Percentiles rank a stretch among this genome's conserved stretches.
phyloP scores from a whole-genome alignment of 345 rosid genomes.

The Abelmoschus esculentus region DNA sequence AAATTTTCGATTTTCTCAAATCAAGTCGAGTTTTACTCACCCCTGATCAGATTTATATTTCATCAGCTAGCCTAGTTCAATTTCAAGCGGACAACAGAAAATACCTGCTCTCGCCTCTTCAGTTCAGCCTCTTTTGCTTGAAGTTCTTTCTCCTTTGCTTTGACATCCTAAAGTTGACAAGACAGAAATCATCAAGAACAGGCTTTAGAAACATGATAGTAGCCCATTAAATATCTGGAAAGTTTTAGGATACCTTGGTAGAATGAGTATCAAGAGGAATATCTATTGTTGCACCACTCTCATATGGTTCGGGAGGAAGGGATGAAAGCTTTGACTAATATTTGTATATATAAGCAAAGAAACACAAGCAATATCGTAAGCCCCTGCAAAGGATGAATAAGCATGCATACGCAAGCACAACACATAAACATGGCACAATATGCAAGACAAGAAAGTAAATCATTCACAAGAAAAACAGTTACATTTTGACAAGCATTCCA shows the following conservation, averaged over 20 bases:
- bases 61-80: not conserved
- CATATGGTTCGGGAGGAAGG: conserved; percentile 92
- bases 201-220: not conserved
- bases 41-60: not conserved
- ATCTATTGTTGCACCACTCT: conserved; percentile 75
- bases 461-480: not conserved
- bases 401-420: not conserved
- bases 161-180: conserved; percentile 53
- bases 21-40: no score
- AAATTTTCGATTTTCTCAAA: no score
- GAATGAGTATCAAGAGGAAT: conserved; percentile 59
- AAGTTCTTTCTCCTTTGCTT: conserved; percentile 84
- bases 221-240: conserved; percentile 6
- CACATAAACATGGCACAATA: not conserved
- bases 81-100: conserved; percentile 5
- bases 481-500: no score
- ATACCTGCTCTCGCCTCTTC: conserved; percentile 79
- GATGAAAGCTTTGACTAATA: conserved; percentile 77
- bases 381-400: not conserved
- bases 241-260: conserved; percentile 44
- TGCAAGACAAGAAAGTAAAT: not conserved
- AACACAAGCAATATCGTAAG: conserved; percentile 5
- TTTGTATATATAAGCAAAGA: conserved; percentile 8
- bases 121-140: conserved; percentile 88
- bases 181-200: not conserved